Evolutionary conservation across 2,329 filamentous ascomycete genomes (phyloP).

Genomic region (Didymella sp.): DNA sequence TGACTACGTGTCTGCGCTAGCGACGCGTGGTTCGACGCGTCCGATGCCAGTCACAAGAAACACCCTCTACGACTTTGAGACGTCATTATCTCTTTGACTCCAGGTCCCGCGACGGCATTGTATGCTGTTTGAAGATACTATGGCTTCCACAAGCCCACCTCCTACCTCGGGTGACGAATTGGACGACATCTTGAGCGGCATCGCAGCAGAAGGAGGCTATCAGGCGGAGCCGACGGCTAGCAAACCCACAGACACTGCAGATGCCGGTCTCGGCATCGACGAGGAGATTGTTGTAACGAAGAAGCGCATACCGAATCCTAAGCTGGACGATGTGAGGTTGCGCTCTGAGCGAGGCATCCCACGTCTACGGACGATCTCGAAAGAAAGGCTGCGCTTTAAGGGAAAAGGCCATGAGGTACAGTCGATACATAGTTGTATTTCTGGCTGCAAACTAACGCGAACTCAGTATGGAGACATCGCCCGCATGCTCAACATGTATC

Average conservation of each 20-base stretch:
- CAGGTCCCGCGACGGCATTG: background rate
- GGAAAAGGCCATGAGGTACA: conserved; percentile 90
- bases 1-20: background rate
- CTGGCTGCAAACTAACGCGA: conserved; percentile 20
- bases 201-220: conserved; percentile 62
- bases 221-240: conserved; percentile 18
- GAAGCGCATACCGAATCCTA: conserved; percentile 77
- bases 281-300: conserved; percentile 84
- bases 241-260: conserved; percentile 44
- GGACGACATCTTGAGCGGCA: conserved; percentile 79
- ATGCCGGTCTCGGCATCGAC: conserved; percentile 75
- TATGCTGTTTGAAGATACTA: conserved; percentile 14
- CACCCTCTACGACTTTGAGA: background rate
- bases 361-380: conserved; percentile 75
- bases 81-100: background rate
- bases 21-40: background rate
- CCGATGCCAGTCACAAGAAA: background rate
- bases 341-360: conserved; percentile 84
- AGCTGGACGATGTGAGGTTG: conserved; percentile 85
- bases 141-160: conserved; percentile 30
- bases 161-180: conserved; percentile 56
- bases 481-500: conserved; percentile 85
- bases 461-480: conserved; percentile 81
- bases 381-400: conserved; percentile 76
- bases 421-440: background rate